Base-by-base conservation (phyloP, 1,139 yeast species). In the Ashbya aceris region DNA sequence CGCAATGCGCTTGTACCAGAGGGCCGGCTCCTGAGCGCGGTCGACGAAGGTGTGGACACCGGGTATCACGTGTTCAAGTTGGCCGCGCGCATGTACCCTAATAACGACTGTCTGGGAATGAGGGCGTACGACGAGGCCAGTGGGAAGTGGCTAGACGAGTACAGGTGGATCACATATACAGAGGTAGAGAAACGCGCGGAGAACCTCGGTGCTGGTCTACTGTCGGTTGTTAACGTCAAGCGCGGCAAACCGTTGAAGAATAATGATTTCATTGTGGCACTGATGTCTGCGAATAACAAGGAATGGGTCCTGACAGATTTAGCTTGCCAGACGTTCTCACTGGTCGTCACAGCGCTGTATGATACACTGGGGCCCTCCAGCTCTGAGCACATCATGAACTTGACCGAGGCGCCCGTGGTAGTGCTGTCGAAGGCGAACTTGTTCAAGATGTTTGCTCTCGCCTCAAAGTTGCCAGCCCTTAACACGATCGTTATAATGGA, bases 261-360 rank as follows among this genome's bases (percentile, higher is more conserved):
- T 12, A 62, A 63, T 29, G 65, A 65, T 31, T 77, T 75, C 53
- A 62, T 74, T 30, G 76, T 79, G n/a, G 67, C 78, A 1, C 52
- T 79, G 20, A 73, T 73, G 55, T 70, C 81, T 11, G 70, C 74
- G 40, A 79, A 79, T 56, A 61, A 76, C 43, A 64, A 69, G 7
- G 81, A 79, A 53, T 79, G 85, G 85, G 62, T 69, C 6, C 54
- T 78, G 26, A 58, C 81, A n/a, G 83, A 79, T 53, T 58, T 76
- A 48, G 83, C 83, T 0, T 71, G 79, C 50, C 68, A 70, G 36
- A 61, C 72, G 10, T 74, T 70, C 55, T 65, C 73, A 14, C 55
- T 79, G 44, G 64, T 77, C 32, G 69, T 70, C 48, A 79, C 83
- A 10, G 74, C 83, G 2, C 61, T 79, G 42, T 79, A 79, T 57